Evolutionary conservation across 23 red algal genomes (phyloP), one percentile per base, ranked within the genome.

Genomic region (Pyropia haitanensis): DNA sequence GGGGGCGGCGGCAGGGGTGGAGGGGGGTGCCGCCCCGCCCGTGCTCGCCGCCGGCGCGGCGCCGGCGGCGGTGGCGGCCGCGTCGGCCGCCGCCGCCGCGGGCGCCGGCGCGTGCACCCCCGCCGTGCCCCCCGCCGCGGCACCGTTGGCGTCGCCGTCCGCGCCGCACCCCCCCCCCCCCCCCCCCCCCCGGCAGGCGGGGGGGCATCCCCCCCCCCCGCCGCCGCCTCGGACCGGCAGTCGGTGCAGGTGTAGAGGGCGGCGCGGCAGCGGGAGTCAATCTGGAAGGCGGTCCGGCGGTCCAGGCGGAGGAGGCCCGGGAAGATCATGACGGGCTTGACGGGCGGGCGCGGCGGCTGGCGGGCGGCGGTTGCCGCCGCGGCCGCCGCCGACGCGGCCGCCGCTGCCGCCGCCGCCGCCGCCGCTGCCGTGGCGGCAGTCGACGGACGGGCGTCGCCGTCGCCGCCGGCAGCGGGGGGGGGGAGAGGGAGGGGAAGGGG

Each of bases 301-400:
- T 67, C 67, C 50, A 84, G 65, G 24, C 79, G 68, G 32, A 84
- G 68, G 9, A 84, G 61, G 2, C 79, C 79, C 14, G 79, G 79
- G 50, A 75, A 84, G 23, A 84, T 84, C 61, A 75, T 75, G 29
- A 84, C 75, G 22, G 79, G 79, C 18, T 84, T 84, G 58, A 72
- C 54, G 18, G 70, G 66, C 5, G 65, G 25, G 2, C 56, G 44
- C 14, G 64, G 20, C 12, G 56, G 32, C n/a, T 57, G 54, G 33
- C 22, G 70, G 70, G 20, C 61, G 53, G 8, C 39, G 5, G 8
- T 9, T 9, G 8, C 39, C 39, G 39, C 5, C 30, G 2, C 39
- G 1, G 39, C 2, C 39, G 39, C 39, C 5, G 39, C 39, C 1
- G 39, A 3, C 39, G 39, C 39, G 0, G 39, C 39, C 10, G 39